These are phyloP conservation scores for Gossypium longicalyx DNA, from an alignment of 345 rosid genomes.

Conservation along the genomic window DNA sequence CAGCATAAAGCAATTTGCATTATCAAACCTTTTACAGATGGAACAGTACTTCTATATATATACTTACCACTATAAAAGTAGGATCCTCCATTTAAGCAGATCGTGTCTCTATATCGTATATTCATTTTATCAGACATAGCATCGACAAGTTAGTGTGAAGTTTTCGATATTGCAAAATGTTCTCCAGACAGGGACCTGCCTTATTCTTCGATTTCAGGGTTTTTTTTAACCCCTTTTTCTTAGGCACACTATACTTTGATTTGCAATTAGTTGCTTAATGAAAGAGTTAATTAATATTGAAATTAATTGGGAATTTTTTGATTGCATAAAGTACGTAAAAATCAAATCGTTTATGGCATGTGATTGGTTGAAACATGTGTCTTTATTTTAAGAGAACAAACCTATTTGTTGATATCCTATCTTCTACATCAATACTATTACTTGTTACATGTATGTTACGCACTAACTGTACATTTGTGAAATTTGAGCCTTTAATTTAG, in stretches of 20 bases:
- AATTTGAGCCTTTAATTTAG: no score
- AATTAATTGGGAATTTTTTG: neutral
- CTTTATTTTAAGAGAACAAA: no score
- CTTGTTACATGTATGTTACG: no score
- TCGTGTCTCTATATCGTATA: neutral
- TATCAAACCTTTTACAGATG: conserved; percentile 6
- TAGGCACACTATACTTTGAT: neutral
- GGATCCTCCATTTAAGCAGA: neutral
- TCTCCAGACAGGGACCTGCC: neutral
- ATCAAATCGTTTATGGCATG: no score
- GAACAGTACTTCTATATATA: neutral
- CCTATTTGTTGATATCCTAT: no score
- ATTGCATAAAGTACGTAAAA: no score
- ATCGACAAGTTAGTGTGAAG: neutral
- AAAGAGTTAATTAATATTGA: neutral
- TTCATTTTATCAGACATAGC: neutral
- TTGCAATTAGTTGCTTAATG: neutral
- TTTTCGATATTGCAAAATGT: neutral
- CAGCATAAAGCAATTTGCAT: conserved; percentile 12
- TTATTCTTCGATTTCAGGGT: neutral
- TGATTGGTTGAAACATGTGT: no score
- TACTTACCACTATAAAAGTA: neutral
- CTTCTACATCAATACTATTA: no score
- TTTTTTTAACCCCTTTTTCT: neutral
- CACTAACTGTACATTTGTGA: no score